These are phyloP conservation scores for Citrus australasica DNA, from an alignment of 345 rosid genomes.

Conservation along the genomic window DNA sequence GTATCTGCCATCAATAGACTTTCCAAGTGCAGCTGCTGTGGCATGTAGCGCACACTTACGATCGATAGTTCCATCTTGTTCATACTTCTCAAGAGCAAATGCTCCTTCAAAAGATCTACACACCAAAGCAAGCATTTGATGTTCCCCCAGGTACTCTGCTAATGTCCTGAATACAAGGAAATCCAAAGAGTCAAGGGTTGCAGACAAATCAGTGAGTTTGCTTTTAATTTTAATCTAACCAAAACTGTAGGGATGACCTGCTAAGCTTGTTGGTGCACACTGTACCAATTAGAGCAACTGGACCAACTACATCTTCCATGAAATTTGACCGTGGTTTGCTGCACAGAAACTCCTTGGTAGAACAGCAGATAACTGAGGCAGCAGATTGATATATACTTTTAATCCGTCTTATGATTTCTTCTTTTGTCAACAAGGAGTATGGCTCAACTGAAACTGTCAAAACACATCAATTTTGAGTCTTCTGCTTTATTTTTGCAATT, in stretches of 20 bases:
- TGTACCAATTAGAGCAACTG: constrained; percentile 62
- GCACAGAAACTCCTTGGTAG: constrained; percentile 3
- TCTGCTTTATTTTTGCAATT: neutral
- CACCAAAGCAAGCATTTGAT: constrained; percentile 61
- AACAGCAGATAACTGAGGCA: constrained; percentile 39
- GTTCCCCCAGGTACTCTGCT: constrained; percentile 62
- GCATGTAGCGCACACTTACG: constrained; percentile 29
- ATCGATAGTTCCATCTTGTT: constrained; percentile 33
- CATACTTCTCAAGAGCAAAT: constrained; percentile 30
- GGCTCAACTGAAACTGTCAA: constrained; percentile 38
- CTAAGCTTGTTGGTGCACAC: constrained; percentile 39
- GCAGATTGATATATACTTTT: constrained; percentile 37
- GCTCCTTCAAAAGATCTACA: constrained; percentile 44
- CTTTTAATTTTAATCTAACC: neutral
- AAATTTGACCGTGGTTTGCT: constrained; percentile 19
- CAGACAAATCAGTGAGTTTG: neutral
- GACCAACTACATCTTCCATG: constrained; percentile 34
- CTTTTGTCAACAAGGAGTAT: constrained; percentile 33
- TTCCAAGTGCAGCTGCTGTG: constrained; percentile 37
- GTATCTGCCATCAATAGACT: constrained; percentile 41
- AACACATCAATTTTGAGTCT: neutral
- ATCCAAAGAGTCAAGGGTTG: neutral
- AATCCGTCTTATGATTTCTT: constrained; percentile 39
- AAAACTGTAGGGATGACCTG: constrained; percentile 32
- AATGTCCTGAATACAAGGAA: constrained; percentile 37